Percentiles rank a stretch among this genome's conserved stretches.
phyloP scores from a whole-genome alignment of 202 grass and related monocot species.

The Schoenoplectus tabernaemontani region DNA sequence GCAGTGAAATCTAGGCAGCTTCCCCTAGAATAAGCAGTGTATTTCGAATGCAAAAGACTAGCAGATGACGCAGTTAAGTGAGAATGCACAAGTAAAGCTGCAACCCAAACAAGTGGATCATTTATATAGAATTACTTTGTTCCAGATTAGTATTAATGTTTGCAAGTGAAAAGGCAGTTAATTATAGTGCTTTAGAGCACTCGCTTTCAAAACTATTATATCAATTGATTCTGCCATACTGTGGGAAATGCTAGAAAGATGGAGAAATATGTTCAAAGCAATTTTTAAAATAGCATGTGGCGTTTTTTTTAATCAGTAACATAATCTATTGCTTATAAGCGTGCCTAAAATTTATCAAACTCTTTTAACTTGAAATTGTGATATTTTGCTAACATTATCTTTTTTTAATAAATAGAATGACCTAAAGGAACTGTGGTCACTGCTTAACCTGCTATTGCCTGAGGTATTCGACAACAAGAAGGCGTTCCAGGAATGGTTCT shows the following conservation, averaged over 20 bases:
- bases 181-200: no score
- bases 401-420: conserved; percentile 58
- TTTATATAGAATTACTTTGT: no score
- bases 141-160: no score
- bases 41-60: no score
- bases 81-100: no score
- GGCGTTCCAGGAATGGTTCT: conserved; percentile 99
- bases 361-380: neutral
- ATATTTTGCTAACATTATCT: neutral
- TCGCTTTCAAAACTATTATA: no score
- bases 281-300: neutral
- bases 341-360: neutral
- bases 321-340: conserved; percentile 2
- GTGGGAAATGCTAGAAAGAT: neutral
- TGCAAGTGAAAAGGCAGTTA: no score
- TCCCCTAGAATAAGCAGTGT: no score
- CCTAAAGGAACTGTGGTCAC: conserved; percentile 98
- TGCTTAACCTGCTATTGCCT: conserved; percentile 87
- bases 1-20: no score
- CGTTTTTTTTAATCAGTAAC: neutral
- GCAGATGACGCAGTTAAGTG: no score
- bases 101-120: no score
- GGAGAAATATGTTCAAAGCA: neutral
- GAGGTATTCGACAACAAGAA: conserved; percentile 99
- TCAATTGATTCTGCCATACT: no score